Evolutionary conservation across 257 asterid genomes (phyloP).

Genomic region (Nicotiana benthamiana): DNA sequence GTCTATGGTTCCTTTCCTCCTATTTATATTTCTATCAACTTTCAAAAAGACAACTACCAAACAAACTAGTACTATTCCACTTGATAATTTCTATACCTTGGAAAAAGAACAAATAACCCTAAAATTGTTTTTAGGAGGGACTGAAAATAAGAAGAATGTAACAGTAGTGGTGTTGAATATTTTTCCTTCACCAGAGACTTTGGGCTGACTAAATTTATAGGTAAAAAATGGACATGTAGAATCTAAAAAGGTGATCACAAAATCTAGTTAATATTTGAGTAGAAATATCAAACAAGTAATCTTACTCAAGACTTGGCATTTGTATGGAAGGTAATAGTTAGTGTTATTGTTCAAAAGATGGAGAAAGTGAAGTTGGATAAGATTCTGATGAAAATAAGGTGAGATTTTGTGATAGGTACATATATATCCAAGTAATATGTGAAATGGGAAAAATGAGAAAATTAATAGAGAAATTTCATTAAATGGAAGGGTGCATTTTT

Average conservation of each 20-base stretch:
- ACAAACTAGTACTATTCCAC: conserved; percentile 7
- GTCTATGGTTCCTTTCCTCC: background rate
- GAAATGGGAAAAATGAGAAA: conserved; percentile 5
- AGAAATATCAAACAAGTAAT: background rate
- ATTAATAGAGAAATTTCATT: conserved; percentile 3
- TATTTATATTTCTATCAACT: conserved; percentile 20
- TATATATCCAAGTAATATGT: background rate
- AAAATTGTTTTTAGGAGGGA: too few relatives aligned
- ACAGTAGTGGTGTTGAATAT: background rate
- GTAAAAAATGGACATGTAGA: background rate
- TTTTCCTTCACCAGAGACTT: background rate
- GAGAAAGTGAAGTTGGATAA: background rate
- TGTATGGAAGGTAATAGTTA: conserved; percentile 12
- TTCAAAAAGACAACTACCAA: conserved; percentile 19
- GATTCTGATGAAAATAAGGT: background rate
- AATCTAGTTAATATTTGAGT: background rate
- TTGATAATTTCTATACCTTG: background rate
- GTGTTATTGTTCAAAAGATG: background rate
- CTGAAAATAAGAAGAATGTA: background rate
- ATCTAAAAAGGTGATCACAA: background rate
- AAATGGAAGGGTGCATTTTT: conserved; percentile 17
- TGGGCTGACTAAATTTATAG: background rate
- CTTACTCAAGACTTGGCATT: background rate
- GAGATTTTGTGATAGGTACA: background rate
- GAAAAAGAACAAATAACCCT: too few relatives aligned